Evolutionary conservation across 129 eudicot genomes (phyloP), one percentile per base, ranked within the genome.

Genomic region (Pulicaria dysenterica): DNA sequence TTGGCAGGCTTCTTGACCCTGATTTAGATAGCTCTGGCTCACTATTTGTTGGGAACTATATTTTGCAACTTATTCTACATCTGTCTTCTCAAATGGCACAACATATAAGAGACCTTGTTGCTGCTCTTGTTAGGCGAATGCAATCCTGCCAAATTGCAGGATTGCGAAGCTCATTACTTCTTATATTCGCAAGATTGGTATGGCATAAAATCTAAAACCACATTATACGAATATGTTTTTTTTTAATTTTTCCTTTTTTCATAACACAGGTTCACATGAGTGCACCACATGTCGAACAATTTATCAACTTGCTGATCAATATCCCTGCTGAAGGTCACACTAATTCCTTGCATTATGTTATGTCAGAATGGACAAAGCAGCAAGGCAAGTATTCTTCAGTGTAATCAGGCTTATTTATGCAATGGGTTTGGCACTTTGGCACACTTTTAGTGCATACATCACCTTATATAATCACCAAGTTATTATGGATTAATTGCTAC

Each of bases 11-110:
- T 73, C 85, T 94, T 36, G 91, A 94, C 69, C 99, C 99, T 47
- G 89, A 86, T 47, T 49, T 94, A 80, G 99, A 90, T 70, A 94
- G 99, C 81, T 94, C 99, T 8, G 99, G 91, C 53, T 88, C 99
- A 45, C 92, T 90, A 70, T 94, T 94, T 84, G 99, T 90, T 74
- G 99, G 97, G 54, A 94, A 84, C 76, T 94, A 80, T 82, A 81
- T 94, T 31, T 80, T 94, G 69, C 99, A 94, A 81, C 99, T 94
- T 75, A 84, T 94, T 76, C 69, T 94, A 79, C 95, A 94, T 79
- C 83, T 94, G 42, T 91, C 97, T 31, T 80, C 93, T 53, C 97
- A 94, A 88, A 90, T 94, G 99, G 96, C 87, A 46, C 96, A 69
- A 45, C 97, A 94, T 77, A 83, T 94, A 56, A 64, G 89, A 59